Base-by-base conservation (phyloP, 148 eudicot genomes). In the Salicornia ramosissima region DNA sequence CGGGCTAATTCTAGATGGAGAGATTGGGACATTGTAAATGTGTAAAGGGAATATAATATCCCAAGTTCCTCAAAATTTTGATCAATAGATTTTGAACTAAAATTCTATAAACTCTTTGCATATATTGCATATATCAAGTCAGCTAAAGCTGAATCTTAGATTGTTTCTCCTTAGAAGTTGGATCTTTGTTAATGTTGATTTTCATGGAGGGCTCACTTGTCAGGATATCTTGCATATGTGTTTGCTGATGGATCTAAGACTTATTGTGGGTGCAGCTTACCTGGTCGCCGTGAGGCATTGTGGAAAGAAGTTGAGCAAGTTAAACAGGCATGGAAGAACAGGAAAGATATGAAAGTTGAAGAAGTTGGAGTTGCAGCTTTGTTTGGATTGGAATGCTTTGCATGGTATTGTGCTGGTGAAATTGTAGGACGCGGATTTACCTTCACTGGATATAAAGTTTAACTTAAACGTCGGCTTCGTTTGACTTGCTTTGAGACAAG, bases 321-420 rank as follows among this genome's bases (percentile, higher is more conserved):
- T 65, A 86, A 88, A 82, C 85, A 86, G 43, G 63, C 75, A 21
- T 71, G 85, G 79, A 82, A 84, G 71, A 86, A 82, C 78, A 82
- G 80, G 82, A 77, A 75, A 62, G 85, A 86, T 24, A 46, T 80
- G 75, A 79, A 82, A 61, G 81, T 78, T 51, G 90, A 88, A 68
- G 82, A 84, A 60, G 79, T 73, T 29, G 82, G 86, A 64, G 54
- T 80, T 49, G 92, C 83, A 73, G 81, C 92, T 42, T 82, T 88
- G 61, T 88, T 88, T 53, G 90, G 92, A 67, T 69, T 88, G 33
- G 90, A 88, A 77, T 84, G 84, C 69, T 88, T 82, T 71, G 85
- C 88, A 31, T 88, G 92, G 92, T 86, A 68, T 69, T 86, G 86
- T 75, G 88, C 84, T 28, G 92, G 92, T 25, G 88, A 88, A 79